phyloP scores from a whole-genome alignment of 306 rosid species.

The Corylus avellana region DNA sequence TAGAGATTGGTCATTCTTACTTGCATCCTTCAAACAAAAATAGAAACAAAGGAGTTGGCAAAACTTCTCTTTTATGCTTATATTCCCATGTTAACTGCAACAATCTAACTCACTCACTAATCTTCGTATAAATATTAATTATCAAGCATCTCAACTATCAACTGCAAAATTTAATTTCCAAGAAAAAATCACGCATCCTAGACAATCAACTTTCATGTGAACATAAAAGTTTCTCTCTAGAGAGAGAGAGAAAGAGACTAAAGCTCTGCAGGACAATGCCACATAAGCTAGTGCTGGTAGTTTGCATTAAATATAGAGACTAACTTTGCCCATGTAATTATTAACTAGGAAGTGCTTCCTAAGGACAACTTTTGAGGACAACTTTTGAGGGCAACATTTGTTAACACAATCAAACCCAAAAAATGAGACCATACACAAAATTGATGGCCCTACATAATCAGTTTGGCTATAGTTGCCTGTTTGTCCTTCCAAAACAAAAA shows the following conservation, averaged over 20 bases:
- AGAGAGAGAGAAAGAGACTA: not conserved
- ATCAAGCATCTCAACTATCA: not conserved
- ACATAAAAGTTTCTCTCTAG: not conserved
- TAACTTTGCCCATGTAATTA: not conserved
- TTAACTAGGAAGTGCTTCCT: too few relatives aligned
- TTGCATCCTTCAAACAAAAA: conserved; percentile 48
- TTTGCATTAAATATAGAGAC: too few relatives aligned
- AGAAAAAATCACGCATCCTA: not conserved
- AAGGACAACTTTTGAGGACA: too few relatives aligned
- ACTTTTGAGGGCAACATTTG: too few relatives aligned
- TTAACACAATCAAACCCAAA: not conserved
- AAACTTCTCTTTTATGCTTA: too few relatives aligned
- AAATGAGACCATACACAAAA: not conserved
- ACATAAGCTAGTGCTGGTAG: not conserved
- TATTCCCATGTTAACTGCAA: too few relatives aligned
- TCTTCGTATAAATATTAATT: not conserved
- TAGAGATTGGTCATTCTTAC: conserved; percentile 52
- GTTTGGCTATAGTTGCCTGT: too few relatives aligned
- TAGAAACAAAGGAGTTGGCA: conserved; percentile 10
- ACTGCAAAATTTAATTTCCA: not conserved
- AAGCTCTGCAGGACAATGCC: not conserved
- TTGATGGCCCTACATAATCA: too few relatives aligned
- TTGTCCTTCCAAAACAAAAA: not conserved
- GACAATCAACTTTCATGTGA: not conserved
- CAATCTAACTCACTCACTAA: not conserved